Conservation (phyloP, 148 eudicot genomes). For the Cornus kousa region DNA sequence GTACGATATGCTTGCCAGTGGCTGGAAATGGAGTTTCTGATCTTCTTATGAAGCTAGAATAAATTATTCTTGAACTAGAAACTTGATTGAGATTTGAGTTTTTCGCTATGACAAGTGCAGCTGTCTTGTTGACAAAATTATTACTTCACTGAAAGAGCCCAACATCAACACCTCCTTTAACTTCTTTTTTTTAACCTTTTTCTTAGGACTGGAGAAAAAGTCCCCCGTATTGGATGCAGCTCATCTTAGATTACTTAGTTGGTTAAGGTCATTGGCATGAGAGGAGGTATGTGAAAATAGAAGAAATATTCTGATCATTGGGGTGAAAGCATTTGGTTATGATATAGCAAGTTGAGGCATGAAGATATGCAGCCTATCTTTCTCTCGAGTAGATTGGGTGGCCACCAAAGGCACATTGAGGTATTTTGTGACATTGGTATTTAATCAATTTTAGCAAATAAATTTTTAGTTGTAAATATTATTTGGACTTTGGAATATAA, state of each 20-base stretch:
- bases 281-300: neutral
- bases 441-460: neutral
- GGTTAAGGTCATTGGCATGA: constrained; percentile 94
- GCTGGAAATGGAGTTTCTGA: constrained; percentile 3
- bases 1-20: neutral
- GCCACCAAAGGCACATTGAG: neutral
- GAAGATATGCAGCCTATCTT: neutral
- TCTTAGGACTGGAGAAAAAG: constrained; percentile 74
- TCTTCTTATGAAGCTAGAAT: neutral
- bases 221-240: constrained; percentile 71
- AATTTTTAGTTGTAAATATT: neutral
- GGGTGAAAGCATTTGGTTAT: neutral
- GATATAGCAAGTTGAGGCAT: constrained; percentile 8
- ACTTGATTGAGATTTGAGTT: neutral
- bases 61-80: neutral
- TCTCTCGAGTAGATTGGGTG: neutral
- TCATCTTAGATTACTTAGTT: constrained; percentile 81
- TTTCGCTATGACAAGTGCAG: neutral
- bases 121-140: neutral
- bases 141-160: neutral
- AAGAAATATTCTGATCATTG: neutral
- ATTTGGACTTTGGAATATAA: neutral
- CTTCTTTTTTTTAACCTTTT: neutral
- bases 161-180: neutral
- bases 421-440: neutral